Evolutionary conservation across 2,329 filamentous ascomycete genomes (phyloP), one percentile per base, ranked within the genome.

Genomic region (Fusarium agapanthi): DNA sequence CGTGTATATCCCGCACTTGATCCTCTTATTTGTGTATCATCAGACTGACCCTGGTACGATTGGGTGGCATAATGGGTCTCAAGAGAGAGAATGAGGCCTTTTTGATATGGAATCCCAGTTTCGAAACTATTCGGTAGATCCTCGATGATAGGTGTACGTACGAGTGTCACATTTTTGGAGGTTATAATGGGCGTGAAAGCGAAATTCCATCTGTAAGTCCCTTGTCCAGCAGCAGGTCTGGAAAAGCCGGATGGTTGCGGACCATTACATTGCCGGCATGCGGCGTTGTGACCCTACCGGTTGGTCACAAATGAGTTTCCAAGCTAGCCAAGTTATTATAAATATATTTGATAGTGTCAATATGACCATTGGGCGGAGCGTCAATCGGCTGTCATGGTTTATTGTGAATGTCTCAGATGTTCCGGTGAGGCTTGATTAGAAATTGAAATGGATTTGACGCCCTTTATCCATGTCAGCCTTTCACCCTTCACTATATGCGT

Each of bases 1-100:
- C 50, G 54, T 59, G 32, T 63, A 63, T 61, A 71, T 73, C 54
- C 67, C 61, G 62, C 70, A 74, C 61, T 65, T 55, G 48, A 59
- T 45, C 47, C 45, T 55, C 55, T 58, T 41, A 60, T 72, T 74
- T 61, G 51, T 61, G 71, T 60, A 65, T 59, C 58, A 61, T 57
- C 35, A 61, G 55, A 32, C 65, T 45, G 61, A 69, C 56, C 71
- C 67, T 59, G 51, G 66, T 54, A 61, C 51, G 57, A 40, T 67
- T 48, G 35, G 51, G 47, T 40, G 24, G 58, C 71, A 72, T 65
- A 48, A 67, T 64, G 37, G 53, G 55, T 62, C 51, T 43, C 44
- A 38, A 44, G 44, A 24, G 44, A 47, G 20, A 40, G 59, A 47
- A 59, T 51, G 57, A 66, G 57, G 47, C 48, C 43, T 67, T 63